Base-by-base conservation (phyloP, 225 moss, liverwort and hornwort genomes). In the Straminergon stramineum region DNA sequence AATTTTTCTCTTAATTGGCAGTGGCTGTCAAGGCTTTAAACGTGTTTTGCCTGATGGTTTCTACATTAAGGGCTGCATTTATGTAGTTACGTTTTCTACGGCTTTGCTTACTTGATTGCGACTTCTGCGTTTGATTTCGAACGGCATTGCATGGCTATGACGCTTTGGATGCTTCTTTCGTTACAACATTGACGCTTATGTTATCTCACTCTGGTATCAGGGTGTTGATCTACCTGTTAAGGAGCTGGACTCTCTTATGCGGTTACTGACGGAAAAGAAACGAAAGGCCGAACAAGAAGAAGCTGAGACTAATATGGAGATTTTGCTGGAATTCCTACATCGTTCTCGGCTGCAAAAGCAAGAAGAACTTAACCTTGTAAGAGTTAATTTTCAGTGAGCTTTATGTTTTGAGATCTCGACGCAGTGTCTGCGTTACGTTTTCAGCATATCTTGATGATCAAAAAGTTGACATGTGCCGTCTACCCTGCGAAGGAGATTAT, bases 221-320 rank as follows among this genome's bases (percentile, higher is more conserved):
- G 97, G 96, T 79, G 89, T 87, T 21, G 96, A 97, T 86, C 89
- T 99, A 58, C 96, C 99, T 79, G 94, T 97, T 53, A 99, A 97
- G 92, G 99, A 99, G 87, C 91, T 99, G 84, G 97, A 99, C 82
- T 93, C 94, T 51, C 91, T 99, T 41, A 86, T 99, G 86, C 88
- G 90, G 52, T 79, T 99, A 60, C 87, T 97, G 57, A 90, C 94
- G 57, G 99, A 96, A 24, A 99, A 96, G 94, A 99, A 99, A 90
- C 93, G 93, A 35, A 99, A 97, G 85, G 96, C 95, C 48, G 99
- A 97, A 87, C 96, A 99, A 87, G 99, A 96, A 84, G 99, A 99
- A 88, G 96, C 97, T 15, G 99, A 97, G 90, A 88, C 94, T 11
- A 99, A 99, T 39, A 99, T 99, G 97, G 98, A 99, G 77, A 96